Evolutionary conservation across 1,284 basidiomycete genomes (phyloP).

Genomic region (Ceratorhiza oryzae-sativae): DNA sequence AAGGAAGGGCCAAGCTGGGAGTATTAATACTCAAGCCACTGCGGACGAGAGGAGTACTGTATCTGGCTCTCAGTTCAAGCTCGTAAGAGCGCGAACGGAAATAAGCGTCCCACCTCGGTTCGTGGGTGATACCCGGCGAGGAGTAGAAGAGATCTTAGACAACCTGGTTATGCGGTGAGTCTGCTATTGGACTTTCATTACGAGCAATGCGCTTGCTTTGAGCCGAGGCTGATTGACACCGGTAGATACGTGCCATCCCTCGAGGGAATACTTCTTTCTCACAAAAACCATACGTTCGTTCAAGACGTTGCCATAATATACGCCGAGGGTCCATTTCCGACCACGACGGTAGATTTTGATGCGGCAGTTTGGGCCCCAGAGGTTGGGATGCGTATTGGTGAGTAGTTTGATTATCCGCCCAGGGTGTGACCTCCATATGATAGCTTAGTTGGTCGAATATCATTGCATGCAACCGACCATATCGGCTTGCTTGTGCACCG

Average conservation of each 20-base stretch:
- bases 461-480: conserved; percentile 92
- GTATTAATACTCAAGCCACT: conserved; percentile 6
- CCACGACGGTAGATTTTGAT: conserved; percentile 79
- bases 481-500: conserved; percentile 91
- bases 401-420: conserved; percentile 47
- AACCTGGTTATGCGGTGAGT: conserved; percentile 92
- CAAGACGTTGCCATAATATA: conserved; percentile 74
- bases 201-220: neutral
- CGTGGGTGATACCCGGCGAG: conserved; percentile 69
- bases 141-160: conserved; percentile 88
- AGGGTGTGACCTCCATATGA: neutral
- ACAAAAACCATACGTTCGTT: conserved; percentile 78
- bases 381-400: conserved; percentile 84
- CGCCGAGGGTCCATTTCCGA: conserved; percentile 86
- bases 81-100: conserved; percentile 69
- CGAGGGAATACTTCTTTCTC: conserved; percentile 86
- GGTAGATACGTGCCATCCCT: conserved; percentile 87
- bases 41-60: neutral
- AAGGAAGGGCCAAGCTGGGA: conserved; percentile 56
- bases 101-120: conserved; percentile 87
- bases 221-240: neutral
- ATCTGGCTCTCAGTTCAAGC: conserved; percentile 65
- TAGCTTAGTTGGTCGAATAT: conserved; percentile 79
- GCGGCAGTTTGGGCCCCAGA: conserved; percentile 90
- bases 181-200: neutral